Conservation (phyloP, 139 green algal species). For the Raphidocelis subcapitata region DNA sequence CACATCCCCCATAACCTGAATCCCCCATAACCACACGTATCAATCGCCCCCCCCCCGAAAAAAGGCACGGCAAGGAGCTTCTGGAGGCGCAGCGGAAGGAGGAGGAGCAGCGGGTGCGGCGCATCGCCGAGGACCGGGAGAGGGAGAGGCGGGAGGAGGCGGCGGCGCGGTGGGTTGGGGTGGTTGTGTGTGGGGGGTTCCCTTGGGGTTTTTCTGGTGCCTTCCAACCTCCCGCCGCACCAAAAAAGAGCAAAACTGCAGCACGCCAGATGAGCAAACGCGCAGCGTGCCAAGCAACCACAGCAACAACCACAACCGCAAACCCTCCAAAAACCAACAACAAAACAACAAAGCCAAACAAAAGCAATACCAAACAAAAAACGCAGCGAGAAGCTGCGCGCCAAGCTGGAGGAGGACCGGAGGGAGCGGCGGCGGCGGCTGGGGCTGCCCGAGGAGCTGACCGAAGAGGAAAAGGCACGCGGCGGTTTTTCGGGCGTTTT, state of each 20-base stretch:
- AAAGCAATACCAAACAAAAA: too few relatives aligned
- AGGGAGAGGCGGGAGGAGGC: conserved; percentile 69
- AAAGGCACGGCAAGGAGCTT: conserved; percentile 60
- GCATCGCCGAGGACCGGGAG: conserved; percentile 62
- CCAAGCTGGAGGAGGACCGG: conserved; percentile 88
- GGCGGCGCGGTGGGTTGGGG: conserved; percentile 43
- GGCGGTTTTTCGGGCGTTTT: too few relatives aligned
- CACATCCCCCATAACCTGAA: too few relatives aligned
- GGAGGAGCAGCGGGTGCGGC: conserved; percentile 72
- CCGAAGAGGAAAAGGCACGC: conserved; percentile 81
- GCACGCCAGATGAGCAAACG: too few relatives aligned
- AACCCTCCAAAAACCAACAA: too few relatives aligned
- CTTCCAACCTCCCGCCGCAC: too few relatives aligned
- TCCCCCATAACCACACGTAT: too few relatives aligned
- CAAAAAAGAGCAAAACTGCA: too few relatives aligned
- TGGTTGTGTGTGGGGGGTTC: not conserved
- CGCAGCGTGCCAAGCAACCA: too few relatives aligned
- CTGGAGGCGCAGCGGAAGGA: conserved; percentile 63
- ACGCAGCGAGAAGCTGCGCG: conserved; percentile 61
- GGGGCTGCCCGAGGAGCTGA: conserved; percentile 89
- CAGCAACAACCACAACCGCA: too few relatives aligned
- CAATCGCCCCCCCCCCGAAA: too few relatives aligned
- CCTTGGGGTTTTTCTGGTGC: not conserved
- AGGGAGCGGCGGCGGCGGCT: conserved; percentile 74
- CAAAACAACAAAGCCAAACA: too few relatives aligned